Base-by-base conservation (phyloP, 2,329 filamentous ascomycete genomes). In the Fusarium albidum region DNA sequence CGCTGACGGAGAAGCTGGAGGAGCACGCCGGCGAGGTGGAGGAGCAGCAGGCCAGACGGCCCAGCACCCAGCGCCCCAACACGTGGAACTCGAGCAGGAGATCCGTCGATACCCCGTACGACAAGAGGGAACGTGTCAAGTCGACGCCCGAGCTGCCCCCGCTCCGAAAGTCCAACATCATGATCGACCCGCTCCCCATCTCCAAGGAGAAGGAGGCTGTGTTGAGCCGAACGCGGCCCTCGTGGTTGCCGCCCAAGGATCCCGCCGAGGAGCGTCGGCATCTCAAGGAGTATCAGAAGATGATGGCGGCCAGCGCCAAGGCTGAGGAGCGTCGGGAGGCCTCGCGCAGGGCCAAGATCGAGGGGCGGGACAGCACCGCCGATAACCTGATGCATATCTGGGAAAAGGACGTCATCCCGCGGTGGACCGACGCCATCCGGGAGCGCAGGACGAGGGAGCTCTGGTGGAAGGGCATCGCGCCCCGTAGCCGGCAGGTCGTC, bases 181-280 rank as follows among this genome's bases (percentile, higher is more conserved):
- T 94, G 83, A 91, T 94, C 56, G 91, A 95, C 66, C 91, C 91
- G 4, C 77, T 95, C 29, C 91, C 91, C 13, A 86, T 93, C 25
- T 94, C 90, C 38, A 92, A 91, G 71, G 91, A 95, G 73, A 95
- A 95, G 71, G 90, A 94, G 67, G 90, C 90, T 4, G 90, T 93
- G 3, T 78, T 95, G 17, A 92, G 89, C 18, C 82, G 91, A 14
- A 95, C 91, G 3, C 82, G 91, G 31, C 91, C 91, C 1, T 92
- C 89, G 2, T 95, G 91, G 91, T 78, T 95, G 3, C 91, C 91
- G 1, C 91, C 91, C 1, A 95, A 95, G 74, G 87, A 95, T 61
- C 93, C 92, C 3, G 90, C 90, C 47, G 95, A 99, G 73, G 95
- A 99, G 76, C 90, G 85, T 70, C 88, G 88, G 63, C 95, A 99